These are phyloP conservation scores for Solanum medicagineum DNA, from an alignment of 257 asterid species.

Conservation along the genomic window DNA sequence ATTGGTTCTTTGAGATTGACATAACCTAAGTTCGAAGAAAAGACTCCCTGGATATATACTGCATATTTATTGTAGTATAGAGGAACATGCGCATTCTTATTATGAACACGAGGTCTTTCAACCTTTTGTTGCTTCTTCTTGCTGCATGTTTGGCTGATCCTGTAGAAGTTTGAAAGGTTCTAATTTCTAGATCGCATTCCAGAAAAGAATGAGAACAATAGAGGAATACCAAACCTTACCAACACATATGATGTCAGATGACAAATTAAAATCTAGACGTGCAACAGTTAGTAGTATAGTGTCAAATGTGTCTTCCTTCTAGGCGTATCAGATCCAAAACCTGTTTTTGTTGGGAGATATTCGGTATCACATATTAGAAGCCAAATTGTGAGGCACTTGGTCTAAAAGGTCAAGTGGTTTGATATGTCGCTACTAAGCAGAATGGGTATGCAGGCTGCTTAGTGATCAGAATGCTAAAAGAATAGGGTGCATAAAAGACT, in stretches of 20 bases:
- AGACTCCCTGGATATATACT: background rate
- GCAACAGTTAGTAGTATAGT: background rate
- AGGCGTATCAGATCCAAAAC: background rate
- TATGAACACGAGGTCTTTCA: background rate
- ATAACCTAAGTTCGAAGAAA: background rate
- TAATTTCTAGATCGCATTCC: background rate
- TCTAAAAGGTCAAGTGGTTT: background rate
- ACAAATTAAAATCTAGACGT: background rate
- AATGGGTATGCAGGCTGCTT: background rate
- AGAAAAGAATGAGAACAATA: background rate
- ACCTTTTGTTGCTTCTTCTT: background rate
- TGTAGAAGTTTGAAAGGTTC: background rate
- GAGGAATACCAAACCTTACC: background rate
- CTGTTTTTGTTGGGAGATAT: background rate
- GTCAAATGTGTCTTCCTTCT: background rate
- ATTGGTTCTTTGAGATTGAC: background rate
- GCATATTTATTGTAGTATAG: background rate
- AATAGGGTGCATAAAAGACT: background rate
- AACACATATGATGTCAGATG: background rate
- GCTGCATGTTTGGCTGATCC: background rate
- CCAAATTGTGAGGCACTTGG: background rate
- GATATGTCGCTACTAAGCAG: background rate
- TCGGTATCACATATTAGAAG: background rate
- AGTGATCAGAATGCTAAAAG: background rate
- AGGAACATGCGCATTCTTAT: background rate